Percentiles rank a stretch among this genome's conserved stretches.
Conservation (phyloP, 495 filamentous ascomycete genomes). For the Lepidopterella palustris region DNA sequence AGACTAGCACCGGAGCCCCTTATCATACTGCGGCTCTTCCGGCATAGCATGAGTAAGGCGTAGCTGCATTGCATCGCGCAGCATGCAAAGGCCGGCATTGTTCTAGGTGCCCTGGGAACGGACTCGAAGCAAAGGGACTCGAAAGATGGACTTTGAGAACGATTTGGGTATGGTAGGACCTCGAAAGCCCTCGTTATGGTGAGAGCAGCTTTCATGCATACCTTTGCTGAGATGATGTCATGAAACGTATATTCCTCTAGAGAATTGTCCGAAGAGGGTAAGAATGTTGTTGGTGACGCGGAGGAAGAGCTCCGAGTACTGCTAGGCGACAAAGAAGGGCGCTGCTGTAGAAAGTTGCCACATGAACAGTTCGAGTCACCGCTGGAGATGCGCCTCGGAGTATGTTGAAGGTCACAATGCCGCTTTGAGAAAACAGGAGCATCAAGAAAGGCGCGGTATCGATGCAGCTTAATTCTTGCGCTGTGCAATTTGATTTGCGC, state of each 20-base stretch:
- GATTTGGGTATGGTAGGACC: background rate
- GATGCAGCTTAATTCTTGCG: slow-evolving; percentile 56
- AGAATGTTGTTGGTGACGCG: background rate
- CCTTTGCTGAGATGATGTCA: background rate
- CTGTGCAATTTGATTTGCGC: slow-evolving; percentile 54
- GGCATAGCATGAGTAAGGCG: slow-evolving; percentile 52
- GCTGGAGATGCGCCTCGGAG: slow-evolving; percentile 33
- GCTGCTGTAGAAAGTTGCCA: background rate
- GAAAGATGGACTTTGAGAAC: too few relatives aligned
- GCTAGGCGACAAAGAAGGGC: background rate
- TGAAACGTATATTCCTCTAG: background rate
- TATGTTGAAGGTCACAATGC: slow-evolving; percentile 51
- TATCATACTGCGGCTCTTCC: slow-evolving; percentile 46
- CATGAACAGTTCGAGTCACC: background rate
- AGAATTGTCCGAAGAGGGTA: too few relatives aligned
- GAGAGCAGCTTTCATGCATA: background rate
- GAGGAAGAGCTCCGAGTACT: background rate
- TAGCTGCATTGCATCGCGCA: slow-evolving; percentile 60
- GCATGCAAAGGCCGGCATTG: slow-evolving; percentile 56
- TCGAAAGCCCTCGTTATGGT: background rate
- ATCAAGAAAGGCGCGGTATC: slow-evolving; percentile 55
- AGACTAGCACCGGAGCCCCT: slow-evolving; percentile 37
- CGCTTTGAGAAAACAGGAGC: slow-evolving; percentile 53
- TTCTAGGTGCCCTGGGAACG: slow-evolving; percentile 49
- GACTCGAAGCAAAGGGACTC: too few relatives aligned